phyloP scores from a whole-genome alignment of 2,329 filamentous ascomycete genomes.

The Coniochaeta ligniaria region DNA sequence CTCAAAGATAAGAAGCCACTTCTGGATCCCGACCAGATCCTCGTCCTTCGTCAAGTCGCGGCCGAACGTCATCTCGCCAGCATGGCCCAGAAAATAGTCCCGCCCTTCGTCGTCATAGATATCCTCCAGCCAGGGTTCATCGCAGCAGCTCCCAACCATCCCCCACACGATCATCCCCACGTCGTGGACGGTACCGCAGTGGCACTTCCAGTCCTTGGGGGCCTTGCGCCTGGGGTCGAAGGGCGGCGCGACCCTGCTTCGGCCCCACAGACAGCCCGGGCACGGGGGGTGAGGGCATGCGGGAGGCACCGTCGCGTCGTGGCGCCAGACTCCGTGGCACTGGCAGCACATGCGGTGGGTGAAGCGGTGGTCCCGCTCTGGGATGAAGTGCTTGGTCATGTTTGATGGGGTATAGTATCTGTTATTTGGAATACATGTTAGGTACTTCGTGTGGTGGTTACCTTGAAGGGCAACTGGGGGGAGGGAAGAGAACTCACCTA shows the following conservation, averaged over 20 bases:
- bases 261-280: neutral
- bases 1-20: neutral
- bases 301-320: neutral
- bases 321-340: neutral
- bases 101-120: neutral
- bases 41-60: neutral
- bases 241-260: neutral
- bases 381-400: neutral
- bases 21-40: neutral
- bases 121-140: neutral
- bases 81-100: neutral
- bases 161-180: neutral
- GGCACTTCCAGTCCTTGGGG: neutral
- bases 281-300: neutral
- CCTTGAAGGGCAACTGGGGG: neutral
- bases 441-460: neutral
- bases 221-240: neutral
- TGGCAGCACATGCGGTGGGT: neutral
- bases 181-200: neutral
- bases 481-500: too few relatives aligned
- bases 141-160: neutral
- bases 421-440: too few relatives aligned
- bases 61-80: neutral
- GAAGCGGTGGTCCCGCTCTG: neutral
- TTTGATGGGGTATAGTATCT: too few relatives aligned